Evolutionary conservation across 2,329 filamentous ascomycete species (phyloP).

Genomic region (Neofusicoccum laricinum): DNA sequence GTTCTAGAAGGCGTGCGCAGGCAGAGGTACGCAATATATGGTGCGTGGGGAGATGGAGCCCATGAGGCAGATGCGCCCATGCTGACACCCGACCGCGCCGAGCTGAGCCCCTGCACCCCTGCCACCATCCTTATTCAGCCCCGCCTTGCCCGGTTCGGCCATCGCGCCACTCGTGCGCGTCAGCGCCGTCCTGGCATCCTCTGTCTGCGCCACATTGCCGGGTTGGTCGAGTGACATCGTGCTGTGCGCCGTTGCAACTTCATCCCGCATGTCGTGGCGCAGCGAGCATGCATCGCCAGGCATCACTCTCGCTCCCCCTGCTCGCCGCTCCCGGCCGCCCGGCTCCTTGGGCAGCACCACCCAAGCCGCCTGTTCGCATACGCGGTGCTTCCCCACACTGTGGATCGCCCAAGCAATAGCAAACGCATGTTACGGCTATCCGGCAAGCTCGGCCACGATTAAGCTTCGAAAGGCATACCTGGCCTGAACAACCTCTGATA

Average conservation of each 20-base stretch:
- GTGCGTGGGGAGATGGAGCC: slow-evolving; percentile 4
- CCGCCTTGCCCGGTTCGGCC: neutral
- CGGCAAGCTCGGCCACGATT: neutral
- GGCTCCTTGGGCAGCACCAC: neutral
- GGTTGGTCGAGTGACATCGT: neutral
- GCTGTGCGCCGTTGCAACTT: neutral
- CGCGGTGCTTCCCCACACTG: slow-evolving; percentile 3
- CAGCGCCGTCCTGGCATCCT: neutral
- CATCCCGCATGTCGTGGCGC: neutral
- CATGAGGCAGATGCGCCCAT: neutral
- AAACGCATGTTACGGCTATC: neutral
- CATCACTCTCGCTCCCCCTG: neutral
- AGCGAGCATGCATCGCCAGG: neutral
- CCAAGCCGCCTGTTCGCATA: neutral
- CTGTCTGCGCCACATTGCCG: slow-evolving; percentile 1
- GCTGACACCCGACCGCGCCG: slow-evolving; percentile 1
- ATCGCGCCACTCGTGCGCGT: neutral
- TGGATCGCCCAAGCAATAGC: neutral
- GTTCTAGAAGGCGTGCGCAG: neutral
- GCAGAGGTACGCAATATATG: slow-evolving; percentile 10
- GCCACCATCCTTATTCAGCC: neutral
- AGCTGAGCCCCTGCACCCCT: slow-evolving; percentile 1
- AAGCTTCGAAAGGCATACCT: neutral
- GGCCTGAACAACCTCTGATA: neutral
- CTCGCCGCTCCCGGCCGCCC: neutral